These are phyloP conservation scores for Solanum clarkiae DNA, from an alignment of 257 asterid species.

Conservation along the genomic window DNA sequence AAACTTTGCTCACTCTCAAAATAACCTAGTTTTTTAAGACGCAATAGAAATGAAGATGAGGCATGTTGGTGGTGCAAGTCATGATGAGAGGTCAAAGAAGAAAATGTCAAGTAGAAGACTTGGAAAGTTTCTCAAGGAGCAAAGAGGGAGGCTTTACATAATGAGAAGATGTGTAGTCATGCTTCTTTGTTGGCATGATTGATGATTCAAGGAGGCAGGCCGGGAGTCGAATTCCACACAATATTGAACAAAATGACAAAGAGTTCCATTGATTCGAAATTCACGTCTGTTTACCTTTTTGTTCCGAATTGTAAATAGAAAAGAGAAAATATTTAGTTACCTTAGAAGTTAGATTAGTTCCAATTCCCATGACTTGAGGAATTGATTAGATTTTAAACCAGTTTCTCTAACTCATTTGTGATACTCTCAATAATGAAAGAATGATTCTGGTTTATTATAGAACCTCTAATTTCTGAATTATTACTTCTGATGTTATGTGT, in stretches of 20 bases:
- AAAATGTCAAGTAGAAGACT: slow-evolving; percentile 31
- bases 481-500: neutral
- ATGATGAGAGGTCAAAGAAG: slow-evolving; percentile 17
- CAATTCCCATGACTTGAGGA: neutral
- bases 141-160: slow-evolving; percentile 53
- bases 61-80: slow-evolving; percentile 4
- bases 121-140: slow-evolving; percentile 40
- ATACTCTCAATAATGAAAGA: too few relatives aligned
- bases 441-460: too few relatives aligned
- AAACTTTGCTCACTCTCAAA: neutral
- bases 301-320: neutral
- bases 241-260: neutral
- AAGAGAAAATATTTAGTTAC: neutral
- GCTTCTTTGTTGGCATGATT: slow-evolving; percentile 77
- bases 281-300: neutral
- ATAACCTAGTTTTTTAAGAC: neutral
- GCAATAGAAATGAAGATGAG: slow-evolving; percentile 19
- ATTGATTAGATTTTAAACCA: too few relatives aligned
- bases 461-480: too few relatives aligned
- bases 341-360: neutral
- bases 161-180: slow-evolving; percentile 55
- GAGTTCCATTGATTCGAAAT: neutral
- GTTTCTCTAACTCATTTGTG: too few relatives aligned
- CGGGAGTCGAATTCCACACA: neutral
- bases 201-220: neutral